Conservation (phyloP, 2,329 filamentous ascomycete species). For the Aspergillus felis region DNA sequence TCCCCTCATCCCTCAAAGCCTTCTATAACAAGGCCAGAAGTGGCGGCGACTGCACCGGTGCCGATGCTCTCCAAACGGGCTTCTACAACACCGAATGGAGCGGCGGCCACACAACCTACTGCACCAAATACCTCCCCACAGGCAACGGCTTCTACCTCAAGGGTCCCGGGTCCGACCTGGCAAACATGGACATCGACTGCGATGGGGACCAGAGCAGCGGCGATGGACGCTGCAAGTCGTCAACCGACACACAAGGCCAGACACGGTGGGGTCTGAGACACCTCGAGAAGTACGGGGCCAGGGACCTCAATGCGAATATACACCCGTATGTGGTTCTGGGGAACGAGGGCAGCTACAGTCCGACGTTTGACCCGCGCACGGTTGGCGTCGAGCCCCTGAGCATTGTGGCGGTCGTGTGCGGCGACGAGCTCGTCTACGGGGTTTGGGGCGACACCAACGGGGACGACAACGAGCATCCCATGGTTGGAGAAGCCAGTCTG, state of each 20-base stretch:
- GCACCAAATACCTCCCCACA: slow-evolving; percentile 4
- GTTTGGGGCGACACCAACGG: slow-evolving; percentile 9
- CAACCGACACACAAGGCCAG: slow-evolving; percentile 5
- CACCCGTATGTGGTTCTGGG: slow-evolving; percentile 25
- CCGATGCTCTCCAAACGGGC: slow-evolving; percentile 3
- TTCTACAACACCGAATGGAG: slow-evolving; percentile 12
- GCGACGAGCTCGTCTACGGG: slow-evolving; percentile 5
- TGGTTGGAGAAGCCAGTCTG: slow-evolving; percentile 6
- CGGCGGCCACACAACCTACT: slow-evolving; percentile 9
- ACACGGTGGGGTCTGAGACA: slow-evolving; percentile 9
- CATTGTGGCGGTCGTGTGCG: slow-evolving; percentile 7
- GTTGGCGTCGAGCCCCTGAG: slow-evolving; percentile 4
- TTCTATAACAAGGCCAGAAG: slow-evolving; percentile 13
- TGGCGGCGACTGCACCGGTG: slow-evolving; percentile 5
- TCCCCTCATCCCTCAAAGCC: slow-evolving; percentile 10
- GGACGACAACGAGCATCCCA: background rate
- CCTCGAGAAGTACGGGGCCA: slow-evolving; percentile 9
- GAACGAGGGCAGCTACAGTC: slow-evolving; percentile 9
- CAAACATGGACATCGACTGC: slow-evolving; percentile 18
- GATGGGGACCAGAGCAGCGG: slow-evolving; percentile 5
- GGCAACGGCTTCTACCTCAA: slow-evolving; percentile 10
- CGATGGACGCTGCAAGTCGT: slow-evolving; percentile 7
- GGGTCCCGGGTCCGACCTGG: background rate
- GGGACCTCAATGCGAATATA: slow-evolving; percentile 21
- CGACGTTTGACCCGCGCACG: slow-evolving; percentile 2